These are phyloP conservation scores for Kwoniella sp. DNA, from an alignment of 768 basidiomycete genomes.

Conservation along the genomic window DNA sequence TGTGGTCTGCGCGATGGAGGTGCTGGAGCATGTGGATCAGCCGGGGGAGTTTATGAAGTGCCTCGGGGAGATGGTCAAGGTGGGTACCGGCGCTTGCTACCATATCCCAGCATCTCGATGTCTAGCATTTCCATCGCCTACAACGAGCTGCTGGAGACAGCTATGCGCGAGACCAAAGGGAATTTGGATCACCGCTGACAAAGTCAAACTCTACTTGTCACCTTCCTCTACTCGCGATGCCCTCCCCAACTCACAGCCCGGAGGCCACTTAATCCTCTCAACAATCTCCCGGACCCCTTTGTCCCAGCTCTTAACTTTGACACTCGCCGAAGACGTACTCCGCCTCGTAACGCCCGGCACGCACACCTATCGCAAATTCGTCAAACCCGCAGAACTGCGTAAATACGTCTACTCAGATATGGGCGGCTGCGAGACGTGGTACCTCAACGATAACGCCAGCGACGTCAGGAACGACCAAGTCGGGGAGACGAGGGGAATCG, in stretches of 20 bases:
- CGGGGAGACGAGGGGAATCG: constrained; percentile 54
- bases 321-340: constrained; percentile 79
- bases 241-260: constrained; percentile 65
- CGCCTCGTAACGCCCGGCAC: constrained; percentile 81
- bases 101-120: background rate
- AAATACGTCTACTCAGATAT: constrained; percentile 73
- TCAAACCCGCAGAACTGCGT: constrained; percentile 82
- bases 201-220: background rate
- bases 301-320: constrained; percentile 70
- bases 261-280: constrained; percentile 91
- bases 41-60: constrained; percentile 79
- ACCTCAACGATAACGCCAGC: constrained; percentile 37
- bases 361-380: constrained; percentile 86
- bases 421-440: constrained; percentile 50
- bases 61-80: constrained; percentile 84
- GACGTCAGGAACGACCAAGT: constrained; percentile 38
- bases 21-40: constrained; percentile 94
- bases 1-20: constrained; percentile 96
- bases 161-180: too few relatives aligned
- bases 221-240: background rate
- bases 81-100: constrained; percentile 53
- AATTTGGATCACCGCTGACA: too few relatives aligned
- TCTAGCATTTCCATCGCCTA: background rate
- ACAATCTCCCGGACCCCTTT: constrained; percentile 86
- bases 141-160: too few relatives aligned